These are phyloP conservation scores for Suillus tomentosus DNA, from an alignment of 768 basidiomycete species.

Conservation along the genomic window DNA sequence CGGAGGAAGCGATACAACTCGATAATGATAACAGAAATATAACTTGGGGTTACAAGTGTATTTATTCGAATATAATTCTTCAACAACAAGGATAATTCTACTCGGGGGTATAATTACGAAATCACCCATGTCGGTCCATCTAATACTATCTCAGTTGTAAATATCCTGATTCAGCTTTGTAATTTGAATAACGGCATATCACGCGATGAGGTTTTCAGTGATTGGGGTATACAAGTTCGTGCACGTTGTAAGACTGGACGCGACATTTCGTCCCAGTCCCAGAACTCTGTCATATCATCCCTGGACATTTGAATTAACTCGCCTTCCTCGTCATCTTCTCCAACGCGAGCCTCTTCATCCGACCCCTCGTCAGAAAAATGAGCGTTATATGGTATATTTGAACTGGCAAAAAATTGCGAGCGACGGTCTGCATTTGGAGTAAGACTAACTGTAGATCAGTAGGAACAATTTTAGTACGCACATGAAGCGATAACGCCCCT, in stretches of 20 bases:
- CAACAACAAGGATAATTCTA: no score
- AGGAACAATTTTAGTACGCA: slow-evolving; percentile 30
- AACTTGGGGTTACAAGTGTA: no score
- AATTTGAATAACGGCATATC: no score
- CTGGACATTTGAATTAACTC: slow-evolving; percentile 3
- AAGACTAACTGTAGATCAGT: slow-evolving; percentile 8
- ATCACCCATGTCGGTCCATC: no score
- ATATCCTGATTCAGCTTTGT: no score
- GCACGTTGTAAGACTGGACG: not conserved
- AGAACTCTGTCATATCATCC: slow-evolving; percentile 22
- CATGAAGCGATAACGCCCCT: slow-evolving; percentile 64
- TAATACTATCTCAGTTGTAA: no score
- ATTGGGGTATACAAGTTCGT: slow-evolving; percentile 7
- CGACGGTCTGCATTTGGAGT: slow-evolving; percentile 54
- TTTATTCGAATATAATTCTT: no score
- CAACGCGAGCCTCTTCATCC: slow-evolving; percentile 18
- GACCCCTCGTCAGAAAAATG: slow-evolving; percentile 45
- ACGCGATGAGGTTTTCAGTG: no score
- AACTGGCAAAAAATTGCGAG: slow-evolving; percentile 66
- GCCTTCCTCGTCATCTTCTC: slow-evolving; percentile 20
- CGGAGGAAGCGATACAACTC: no score
- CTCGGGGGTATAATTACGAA: no score
- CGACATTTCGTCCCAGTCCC: slow-evolving; percentile 25
- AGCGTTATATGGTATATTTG: slow-evolving; percentile 53
- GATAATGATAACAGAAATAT: no score